Conservation (phyloP, 345 rosid genomes). For the Leavenworthia alabamica region DNA sequence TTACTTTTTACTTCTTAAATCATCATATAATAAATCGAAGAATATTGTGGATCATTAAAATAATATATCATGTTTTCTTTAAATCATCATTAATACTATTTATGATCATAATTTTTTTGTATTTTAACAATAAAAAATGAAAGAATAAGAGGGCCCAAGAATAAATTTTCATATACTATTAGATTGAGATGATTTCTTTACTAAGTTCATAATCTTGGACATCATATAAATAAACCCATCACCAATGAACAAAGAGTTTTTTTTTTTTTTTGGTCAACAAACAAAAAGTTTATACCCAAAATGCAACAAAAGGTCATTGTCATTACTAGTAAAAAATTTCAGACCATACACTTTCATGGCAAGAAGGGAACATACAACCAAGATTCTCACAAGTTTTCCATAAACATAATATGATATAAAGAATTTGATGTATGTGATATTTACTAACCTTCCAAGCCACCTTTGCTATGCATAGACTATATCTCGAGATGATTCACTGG, state of each 20-base stretch:
- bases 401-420: background rate
- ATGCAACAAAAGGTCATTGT: background rate
- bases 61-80: background rate
- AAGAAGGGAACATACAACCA: background rate
- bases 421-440: conserved; percentile 6
- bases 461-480: conserved; percentile 25
- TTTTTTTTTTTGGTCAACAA: too few species aligned
- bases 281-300: background rate
- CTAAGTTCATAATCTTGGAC: background rate
- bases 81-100: background rate
- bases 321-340: conserved; percentile 2
- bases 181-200: background rate
- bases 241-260: background rate
- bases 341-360: background rate
- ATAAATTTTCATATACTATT: background rate
- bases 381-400: conserved; percentile 5
- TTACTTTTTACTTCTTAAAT: background rate
- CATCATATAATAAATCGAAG: background rate
- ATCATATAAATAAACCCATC: background rate
- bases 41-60: background rate
- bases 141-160: background rate
- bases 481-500: conserved; percentile 46
- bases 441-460: conserved; percentile 56
- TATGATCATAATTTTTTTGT: background rate
- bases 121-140: background rate